Conservation (phyloP, 2,329 filamentous ascomycete species). For the Aspergillus sp. region DNA sequence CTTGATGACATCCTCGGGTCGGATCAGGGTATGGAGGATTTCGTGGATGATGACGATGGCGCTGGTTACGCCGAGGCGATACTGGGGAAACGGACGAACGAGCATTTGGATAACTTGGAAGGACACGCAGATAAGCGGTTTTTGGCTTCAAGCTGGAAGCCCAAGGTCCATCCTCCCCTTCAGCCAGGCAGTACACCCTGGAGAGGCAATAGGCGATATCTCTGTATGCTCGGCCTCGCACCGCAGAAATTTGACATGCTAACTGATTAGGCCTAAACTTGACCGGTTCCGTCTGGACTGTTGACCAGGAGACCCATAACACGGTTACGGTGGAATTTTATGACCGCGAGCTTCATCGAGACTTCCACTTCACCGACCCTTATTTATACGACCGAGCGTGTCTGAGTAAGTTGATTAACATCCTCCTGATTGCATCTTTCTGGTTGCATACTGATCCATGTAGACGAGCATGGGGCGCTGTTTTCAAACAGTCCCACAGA, state of each 20-base stretch:
- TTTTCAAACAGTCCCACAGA: slow-evolving; percentile 70
- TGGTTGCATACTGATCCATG: slow-evolving; percentile 13
- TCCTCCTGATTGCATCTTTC: background rate
- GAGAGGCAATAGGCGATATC: slow-evolving; percentile 86
- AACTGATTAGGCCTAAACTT: slow-evolving; percentile 57
- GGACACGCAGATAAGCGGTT: slow-evolving; percentile 44
- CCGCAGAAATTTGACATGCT: slow-evolving; percentile 16
- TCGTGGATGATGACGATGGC: slow-evolving; percentile 90
- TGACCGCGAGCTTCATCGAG: slow-evolving; percentile 80
- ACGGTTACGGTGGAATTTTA: slow-evolving; percentile 98
- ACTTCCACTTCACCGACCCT: slow-evolving; percentile 96
- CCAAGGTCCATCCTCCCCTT: slow-evolving; percentile 72
- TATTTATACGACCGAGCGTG: slow-evolving; percentile 96
- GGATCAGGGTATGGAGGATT: slow-evolving; percentile 62
- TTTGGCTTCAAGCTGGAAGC: slow-evolving; percentile 42
- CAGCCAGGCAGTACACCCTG: slow-evolving; percentile 93
- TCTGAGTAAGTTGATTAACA: slow-evolving; percentile 53
- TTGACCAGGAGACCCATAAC: slow-evolving; percentile 86
- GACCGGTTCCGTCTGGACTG: slow-evolving; percentile 91
- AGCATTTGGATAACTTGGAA: slow-evolving; percentile 37
- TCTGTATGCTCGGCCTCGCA: slow-evolving; percentile 51
- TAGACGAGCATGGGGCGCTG: slow-evolving; percentile 67
- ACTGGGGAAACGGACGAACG: slow-evolving; percentile 54
- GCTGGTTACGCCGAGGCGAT: slow-evolving; percentile 69
- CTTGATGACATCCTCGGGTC: slow-evolving; percentile 70